phyloP scores from a whole-genome alignment of 2,329 filamentous ascomycete genomes.

The Ophiostoma perfectum region DNA sequence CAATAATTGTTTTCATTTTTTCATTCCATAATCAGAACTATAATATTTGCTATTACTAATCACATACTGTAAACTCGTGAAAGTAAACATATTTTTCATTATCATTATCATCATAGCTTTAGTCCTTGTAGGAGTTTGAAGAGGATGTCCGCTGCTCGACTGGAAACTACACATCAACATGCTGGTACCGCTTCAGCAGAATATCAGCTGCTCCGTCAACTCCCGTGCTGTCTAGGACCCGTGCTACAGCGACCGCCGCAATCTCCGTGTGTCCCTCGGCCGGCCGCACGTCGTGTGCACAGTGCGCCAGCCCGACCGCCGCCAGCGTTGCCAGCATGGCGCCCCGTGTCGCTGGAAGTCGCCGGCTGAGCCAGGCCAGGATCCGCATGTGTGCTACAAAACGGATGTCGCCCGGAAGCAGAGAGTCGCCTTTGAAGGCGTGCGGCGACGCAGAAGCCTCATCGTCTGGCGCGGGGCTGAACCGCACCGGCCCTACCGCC shows the following conservation, averaged over 20 bases:
- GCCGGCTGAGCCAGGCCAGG: conserved; percentile 25
- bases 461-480: background rate
- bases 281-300: conserved; percentile 27
- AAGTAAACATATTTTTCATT: too few species aligned
- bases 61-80: too few species aligned
- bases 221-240: conserved; percentile 23
- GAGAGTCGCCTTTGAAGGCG: conserved; percentile 2
- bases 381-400: conserved; percentile 28
- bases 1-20: too few species aligned
- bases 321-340: conserved; percentile 26
- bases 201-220: conserved; percentile 25
- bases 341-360: conserved; percentile 23
- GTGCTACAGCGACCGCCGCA: conserved; percentile 22
- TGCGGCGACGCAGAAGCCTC: background rate
- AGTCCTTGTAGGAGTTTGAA: too few species aligned
- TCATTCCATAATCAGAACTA: too few species aligned
- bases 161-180: background rate
- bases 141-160: too few species aligned
- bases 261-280: conserved; percentile 26
- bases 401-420: conserved; percentile 27
- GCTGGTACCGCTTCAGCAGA: conserved; percentile 19
- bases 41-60: too few species aligned
- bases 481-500: background rate
- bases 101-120: too few species aligned
- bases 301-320: conserved; percentile 27